Conservation (phyloP, 306 rosid species). For the Cucumis melo region DNA sequence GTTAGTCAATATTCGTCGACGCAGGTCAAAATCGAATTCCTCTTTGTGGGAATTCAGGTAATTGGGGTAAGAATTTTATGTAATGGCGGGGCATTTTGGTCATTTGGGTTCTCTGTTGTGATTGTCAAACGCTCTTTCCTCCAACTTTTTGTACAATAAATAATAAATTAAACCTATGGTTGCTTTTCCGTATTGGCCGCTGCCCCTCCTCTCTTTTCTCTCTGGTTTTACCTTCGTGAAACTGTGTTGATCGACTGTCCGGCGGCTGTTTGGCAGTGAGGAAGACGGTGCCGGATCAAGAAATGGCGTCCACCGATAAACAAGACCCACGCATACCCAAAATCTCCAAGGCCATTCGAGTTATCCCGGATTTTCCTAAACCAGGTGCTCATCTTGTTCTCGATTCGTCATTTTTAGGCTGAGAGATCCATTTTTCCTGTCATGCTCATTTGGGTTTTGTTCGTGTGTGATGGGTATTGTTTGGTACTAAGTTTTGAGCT, state of each 20-base stretch:
- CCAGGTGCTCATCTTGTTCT: constrained; percentile 36
- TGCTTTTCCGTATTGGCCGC: background rate
- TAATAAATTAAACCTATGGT: background rate
- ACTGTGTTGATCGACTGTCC: constrained; percentile 6
- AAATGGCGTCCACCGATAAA: constrained; percentile 47
- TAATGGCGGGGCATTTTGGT: constrained; percentile 17
- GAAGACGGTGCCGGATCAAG: constrained; percentile 14
- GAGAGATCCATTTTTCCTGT: background rate
- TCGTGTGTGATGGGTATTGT: background rate
- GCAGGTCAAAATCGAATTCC: background rate
- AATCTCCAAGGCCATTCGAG: constrained; percentile 73
- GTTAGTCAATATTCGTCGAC: background rate
- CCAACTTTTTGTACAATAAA: background rate
- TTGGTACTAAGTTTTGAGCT: background rate
- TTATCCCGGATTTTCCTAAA: constrained; percentile 86
- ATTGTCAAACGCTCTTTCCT: background rate
- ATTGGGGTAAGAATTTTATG: background rate
- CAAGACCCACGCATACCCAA: constrained; percentile 48
- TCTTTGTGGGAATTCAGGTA: background rate
- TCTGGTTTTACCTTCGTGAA: background rate
- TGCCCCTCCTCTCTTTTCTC: background rate
- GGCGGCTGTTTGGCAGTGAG: constrained; percentile 23
- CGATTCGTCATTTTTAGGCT: background rate
- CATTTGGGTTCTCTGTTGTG: background rate
- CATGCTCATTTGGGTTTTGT: background rate